Conservation (phyloP, 2,329 filamentous ascomycete species). For the Fusarium verrucosum region DNA sequence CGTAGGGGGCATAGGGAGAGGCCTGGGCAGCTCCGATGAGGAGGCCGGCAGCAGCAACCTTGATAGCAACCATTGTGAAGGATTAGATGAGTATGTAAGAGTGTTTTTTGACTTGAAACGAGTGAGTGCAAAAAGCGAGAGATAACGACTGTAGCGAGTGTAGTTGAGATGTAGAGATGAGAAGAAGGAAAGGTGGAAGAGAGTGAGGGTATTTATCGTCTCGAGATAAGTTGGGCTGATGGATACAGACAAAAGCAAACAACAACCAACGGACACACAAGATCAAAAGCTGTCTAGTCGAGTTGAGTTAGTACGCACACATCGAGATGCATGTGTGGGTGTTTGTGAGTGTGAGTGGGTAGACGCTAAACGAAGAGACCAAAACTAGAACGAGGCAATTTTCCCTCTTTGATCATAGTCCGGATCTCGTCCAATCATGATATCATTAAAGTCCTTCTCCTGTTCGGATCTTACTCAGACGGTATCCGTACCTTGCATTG, state of each 20-base stretch:
- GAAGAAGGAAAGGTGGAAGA: conserved; percentile 14
- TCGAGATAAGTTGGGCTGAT: neutral
- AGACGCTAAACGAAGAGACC: neutral
- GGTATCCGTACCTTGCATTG: conserved; percentile 32
- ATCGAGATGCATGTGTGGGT: neutral
- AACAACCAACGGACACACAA: neutral
- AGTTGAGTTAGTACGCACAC: neutral
- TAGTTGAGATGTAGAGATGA: too few species aligned
- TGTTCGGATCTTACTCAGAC: neutral
- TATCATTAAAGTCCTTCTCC: conserved; percentile 16
- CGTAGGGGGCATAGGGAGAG: conserved; percentile 10
- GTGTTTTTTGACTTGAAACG: conserved; percentile 21
- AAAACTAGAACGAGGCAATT: conserved; percentile 25
- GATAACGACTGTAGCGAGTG: conserved; percentile 36
- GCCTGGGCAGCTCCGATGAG: conserved; percentile 29
- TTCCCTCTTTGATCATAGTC: neutral
- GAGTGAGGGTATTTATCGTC: conserved; percentile 29
- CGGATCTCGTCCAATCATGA: conserved; percentile 28
- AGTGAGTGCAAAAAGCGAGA: conserved; percentile 25
- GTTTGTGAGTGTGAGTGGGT: neutral
- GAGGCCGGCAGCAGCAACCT: conserved; percentile 28
- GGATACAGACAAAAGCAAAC: neutral
- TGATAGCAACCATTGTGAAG: conserved; percentile 29
- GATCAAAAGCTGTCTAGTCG: conserved; percentile 2
- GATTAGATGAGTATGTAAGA: neutral